Conservation (phyloP, 805 yeast genomes). For the Metschnikowia proteae region DNA sequence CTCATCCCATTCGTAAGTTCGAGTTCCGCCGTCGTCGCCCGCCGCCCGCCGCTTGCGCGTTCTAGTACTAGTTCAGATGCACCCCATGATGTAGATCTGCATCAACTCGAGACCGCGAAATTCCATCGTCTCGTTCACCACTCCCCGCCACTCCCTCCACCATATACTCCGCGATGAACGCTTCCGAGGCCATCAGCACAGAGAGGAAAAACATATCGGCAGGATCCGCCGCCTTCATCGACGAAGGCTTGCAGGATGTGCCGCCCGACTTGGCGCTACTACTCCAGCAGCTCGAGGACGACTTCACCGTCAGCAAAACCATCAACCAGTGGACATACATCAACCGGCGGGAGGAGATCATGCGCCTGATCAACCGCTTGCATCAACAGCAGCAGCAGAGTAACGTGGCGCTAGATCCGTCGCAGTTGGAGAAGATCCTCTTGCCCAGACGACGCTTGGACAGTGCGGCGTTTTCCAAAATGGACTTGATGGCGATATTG, state of each 20-base stretch:
- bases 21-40: too few species aligned
- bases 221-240: constrained; percentile 14
- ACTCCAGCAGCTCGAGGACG: constrained; percentile 40
- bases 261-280: constrained; percentile 45
- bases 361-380: constrained; percentile 33
- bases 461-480: constrained; percentile 30
- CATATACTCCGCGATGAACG: constrained; percentile 8
- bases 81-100: constrained; percentile 2
- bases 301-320: constrained; percentile 36
- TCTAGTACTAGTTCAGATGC: not conserved
- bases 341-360: constrained; percentile 42
- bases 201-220: constrained; percentile 8
- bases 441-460: constrained; percentile 51
- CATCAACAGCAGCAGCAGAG: constrained; percentile 31
- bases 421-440: constrained; percentile 53
- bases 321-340: constrained; percentile 48
- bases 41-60: not conserved
- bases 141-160: not conserved
- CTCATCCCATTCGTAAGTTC: too few species aligned
- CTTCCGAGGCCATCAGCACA: constrained; percentile 4
- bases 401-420: constrained; percentile 26
- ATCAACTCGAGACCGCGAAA: constrained; percentile 4
- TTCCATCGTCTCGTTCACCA: not conserved
- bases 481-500: constrained; percentile 66
- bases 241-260: constrained; percentile 29